These are phyloP conservation scores for Heracleum sosnowskyi DNA, from an alignment of 129 eudicot species.

Conservation along the genomic window DNA sequence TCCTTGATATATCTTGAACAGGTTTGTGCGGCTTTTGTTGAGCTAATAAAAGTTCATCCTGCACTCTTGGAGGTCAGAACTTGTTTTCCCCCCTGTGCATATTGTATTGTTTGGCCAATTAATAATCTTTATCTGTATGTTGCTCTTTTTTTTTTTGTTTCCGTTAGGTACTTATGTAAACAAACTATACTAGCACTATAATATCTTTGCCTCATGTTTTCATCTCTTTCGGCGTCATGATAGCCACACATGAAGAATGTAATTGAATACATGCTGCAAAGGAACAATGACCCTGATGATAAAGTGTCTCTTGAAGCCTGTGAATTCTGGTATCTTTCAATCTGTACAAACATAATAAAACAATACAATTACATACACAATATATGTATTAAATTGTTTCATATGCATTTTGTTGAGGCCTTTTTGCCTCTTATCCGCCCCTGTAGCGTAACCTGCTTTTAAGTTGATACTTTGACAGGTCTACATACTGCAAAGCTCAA, in stretches of 20 bases:
- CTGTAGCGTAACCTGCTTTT: not conserved
- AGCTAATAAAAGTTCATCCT: slow-evolving; percentile 86
- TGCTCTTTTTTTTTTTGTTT: slow-evolving; percentile 12
- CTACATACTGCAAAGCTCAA: slow-evolving; percentile 90
- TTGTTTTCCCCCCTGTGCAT: slow-evolving; percentile 1
- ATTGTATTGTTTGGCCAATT: not conserved
- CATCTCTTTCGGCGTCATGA: slow-evolving; percentile 16
- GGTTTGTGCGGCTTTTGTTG: slow-evolving; percentile 96
- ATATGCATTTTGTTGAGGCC: not conserved
- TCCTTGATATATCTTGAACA: slow-evolving; percentile 26
- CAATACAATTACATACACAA: not conserved
- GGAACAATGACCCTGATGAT: slow-evolving; percentile 88
- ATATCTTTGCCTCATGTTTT: not conserved
- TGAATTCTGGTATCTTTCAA: slow-evolving; percentile 69
- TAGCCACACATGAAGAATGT: slow-evolving; percentile 90
- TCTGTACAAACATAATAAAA: not conserved
- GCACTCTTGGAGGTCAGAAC: slow-evolving; percentile 70
- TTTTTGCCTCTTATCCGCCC: not conserved
- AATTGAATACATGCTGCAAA: slow-evolving; percentile 86
- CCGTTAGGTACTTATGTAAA: not conserved
- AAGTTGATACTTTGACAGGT: slow-evolving; percentile 39
- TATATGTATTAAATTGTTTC: not conserved
- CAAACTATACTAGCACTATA: not conserved
- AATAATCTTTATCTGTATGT: not conserved
- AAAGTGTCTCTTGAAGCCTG: slow-evolving; percentile 99